phyloP scores from a whole-genome alignment of 495 filamentous ascomycete genomes.

The Elaphomyces granulatus region DNA sequence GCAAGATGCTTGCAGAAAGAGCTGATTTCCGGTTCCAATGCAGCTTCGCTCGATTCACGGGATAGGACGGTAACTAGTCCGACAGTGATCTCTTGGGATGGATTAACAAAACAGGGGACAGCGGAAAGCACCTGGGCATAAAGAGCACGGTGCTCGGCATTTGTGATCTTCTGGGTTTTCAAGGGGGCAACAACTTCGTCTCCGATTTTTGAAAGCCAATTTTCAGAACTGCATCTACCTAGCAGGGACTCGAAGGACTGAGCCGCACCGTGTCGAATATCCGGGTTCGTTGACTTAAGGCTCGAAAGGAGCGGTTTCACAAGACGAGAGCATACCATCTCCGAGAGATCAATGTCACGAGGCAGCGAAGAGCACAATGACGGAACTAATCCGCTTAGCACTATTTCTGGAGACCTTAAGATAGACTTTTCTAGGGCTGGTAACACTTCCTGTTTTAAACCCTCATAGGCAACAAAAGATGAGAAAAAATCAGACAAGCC shows the following conservation, averaged over 20 bases:
- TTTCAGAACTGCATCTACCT: slow-evolving; percentile 39
- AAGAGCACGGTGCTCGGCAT: slow-evolving; percentile 64
- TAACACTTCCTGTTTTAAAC: slow-evolving; percentile 59
- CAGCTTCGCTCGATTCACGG: slow-evolving; percentile 80
- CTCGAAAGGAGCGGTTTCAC: slow-evolving; percentile 76
- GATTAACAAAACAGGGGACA: slow-evolving; percentile 38
- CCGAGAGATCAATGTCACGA: slow-evolving; percentile 57
- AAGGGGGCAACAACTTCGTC: slow-evolving; percentile 66
- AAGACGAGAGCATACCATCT: slow-evolving; percentile 49
- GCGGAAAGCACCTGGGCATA: slow-evolving; percentile 63
- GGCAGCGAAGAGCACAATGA: slow-evolving; percentile 56
- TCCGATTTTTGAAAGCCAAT: slow-evolving; percentile 44
- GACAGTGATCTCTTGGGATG: slow-evolving; percentile 50
- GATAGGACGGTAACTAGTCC: slow-evolving; percentile 46
- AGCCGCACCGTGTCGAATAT: slow-evolving; percentile 60
- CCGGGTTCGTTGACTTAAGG: slow-evolving; percentile 72
- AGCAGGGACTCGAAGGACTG: slow-evolving; percentile 54
- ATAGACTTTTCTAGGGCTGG: slow-evolving; percentile 80
- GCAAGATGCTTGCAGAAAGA: slow-evolving; percentile 48
- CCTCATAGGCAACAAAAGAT: slow-evolving; percentile 56
- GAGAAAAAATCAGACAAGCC: slow-evolving; percentile 73
- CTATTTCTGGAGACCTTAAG: slow-evolving; percentile 77
- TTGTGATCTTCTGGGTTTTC: slow-evolving; percentile 64
- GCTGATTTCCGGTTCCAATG: slow-evolving; percentile 56
- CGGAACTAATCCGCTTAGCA: slow-evolving; percentile 60